Conservation (phyloP, 257 asterid species). For the Jaltomata sinuosa region DNA sequence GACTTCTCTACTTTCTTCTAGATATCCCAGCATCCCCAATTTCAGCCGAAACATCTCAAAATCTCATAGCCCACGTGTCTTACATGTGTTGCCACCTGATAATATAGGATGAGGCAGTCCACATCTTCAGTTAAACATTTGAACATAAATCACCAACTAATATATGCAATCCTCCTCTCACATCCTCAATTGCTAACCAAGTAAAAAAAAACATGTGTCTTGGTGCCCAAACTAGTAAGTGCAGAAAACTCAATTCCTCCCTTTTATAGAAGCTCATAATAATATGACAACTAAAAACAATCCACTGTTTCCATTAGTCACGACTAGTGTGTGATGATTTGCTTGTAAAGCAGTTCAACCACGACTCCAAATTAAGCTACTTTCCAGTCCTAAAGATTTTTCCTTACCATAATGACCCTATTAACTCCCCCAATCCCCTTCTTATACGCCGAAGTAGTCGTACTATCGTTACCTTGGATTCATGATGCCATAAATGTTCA, state of each 20-base stretch:
- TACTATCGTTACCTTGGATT: neutral
- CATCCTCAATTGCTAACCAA: neutral
- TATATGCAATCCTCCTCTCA: neutral
- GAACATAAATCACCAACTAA: neutral
- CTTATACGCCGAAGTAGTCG: neutral
- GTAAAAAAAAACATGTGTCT: neutral
- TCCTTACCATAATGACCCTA: neutral
- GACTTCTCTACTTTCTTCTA: neutral
- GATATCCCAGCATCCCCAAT: neutral
- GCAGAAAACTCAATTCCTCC: neutral
- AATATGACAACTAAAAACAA: neutral
- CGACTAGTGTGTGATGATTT: neutral
- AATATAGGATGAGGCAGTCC: neutral
- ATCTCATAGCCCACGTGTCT: neutral
- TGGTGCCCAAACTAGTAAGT: neutral
- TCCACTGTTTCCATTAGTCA: neutral
- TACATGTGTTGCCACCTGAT: neutral
- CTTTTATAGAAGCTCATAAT: neutral
- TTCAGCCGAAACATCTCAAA: neutral
- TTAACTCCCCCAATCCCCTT: neutral
- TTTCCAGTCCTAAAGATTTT: neutral
- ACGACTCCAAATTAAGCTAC: neutral
- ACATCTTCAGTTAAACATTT: neutral
- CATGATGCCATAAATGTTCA: neutral
- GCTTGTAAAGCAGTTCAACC: neutral